Evolutionary conservation across 208 protist genomes (phyloP), one percentile per base, ranked within the genome.

Genomic region (Naegleria fowleri): DNA sequence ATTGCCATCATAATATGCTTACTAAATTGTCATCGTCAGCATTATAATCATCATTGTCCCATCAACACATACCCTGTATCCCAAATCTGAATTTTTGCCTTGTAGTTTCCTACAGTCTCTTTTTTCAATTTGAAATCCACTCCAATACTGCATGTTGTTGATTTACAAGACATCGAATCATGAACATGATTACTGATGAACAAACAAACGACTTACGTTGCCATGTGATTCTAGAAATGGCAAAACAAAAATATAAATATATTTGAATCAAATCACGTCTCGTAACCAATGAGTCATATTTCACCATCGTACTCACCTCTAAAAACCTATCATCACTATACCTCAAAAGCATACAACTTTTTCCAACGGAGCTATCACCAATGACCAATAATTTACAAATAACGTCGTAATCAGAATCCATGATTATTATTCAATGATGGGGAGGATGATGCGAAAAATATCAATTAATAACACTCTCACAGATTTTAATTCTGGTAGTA

Each of bases 71-170:
- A 95, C 29, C 95, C 96, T 4, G 96, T 98, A 90, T 97, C 96
- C 96, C 96, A 98, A 16, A 97, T 94, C 91, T 97, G 95, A 88
- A 97, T 55, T 75, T 96, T 96, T 38, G 97, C 94, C 16, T 83
- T 92, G 13, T 92, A 52, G 5, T 88, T 38, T 41, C 83, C 83
- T 3, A 92, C 19, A 36, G 15, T 84, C 5, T 91, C 55, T 3
- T 93, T 92, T n/a, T 92, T 88, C 0, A 94, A 92, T 91, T 96
- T 97, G 92, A 97, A 97, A 88, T 97, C 96, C n/a, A 97, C 95
- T 87, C 96, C 96, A 86, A 97, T 97, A 41, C 96, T 97, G 43
- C 43, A 48, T 7, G 7, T 48, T 48, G 43, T 48, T 48, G 7
- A 1, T 48, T 29, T 95, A 48, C 43, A 48, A 9, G 43, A 48